A percentile compares a stretch with the other conserved stretches of the same genome.
Evolutionary conservation across 805 yeast genomes (phyloP).

Genomic region (Peterozyma toletana): DNA sequence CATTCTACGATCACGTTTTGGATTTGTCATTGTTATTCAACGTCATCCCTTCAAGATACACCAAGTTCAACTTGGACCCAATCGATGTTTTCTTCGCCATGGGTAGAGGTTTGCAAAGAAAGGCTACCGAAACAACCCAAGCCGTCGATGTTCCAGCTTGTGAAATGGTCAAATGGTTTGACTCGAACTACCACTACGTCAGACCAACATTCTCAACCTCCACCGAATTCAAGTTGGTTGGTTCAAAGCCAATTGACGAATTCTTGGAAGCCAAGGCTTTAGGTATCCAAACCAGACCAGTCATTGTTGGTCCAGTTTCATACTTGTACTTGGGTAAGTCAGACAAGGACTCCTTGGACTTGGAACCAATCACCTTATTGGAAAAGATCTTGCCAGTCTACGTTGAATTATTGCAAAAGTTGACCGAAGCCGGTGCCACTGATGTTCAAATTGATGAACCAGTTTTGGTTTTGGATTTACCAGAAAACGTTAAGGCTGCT

Average conservation of each 20-base stretch:
- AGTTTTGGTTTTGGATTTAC: slow-evolving; percentile 87
- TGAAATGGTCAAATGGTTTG: slow-evolving; percentile 99
- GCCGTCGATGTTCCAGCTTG: slow-evolving; percentile 98
- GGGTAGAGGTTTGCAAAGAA: slow-evolving; percentile 99
- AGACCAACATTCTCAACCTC: slow-evolving; percentile 98
- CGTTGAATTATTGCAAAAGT: slow-evolving; percentile 79
- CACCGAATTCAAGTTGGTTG: slow-evolving; percentile 93
- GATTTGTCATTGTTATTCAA: slow-evolving; percentile 91
- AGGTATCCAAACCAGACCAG: slow-evolving; percentile 97
- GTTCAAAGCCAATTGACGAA: slow-evolving; percentile 95
- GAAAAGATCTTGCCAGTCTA: slow-evolving; percentile 90
- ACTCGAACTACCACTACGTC: slow-evolving; percentile 98
- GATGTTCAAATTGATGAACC: slow-evolving; percentile 98
- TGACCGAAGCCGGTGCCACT: slow-evolving; percentile 91
- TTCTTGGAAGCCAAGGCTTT: slow-evolving; percentile 95
- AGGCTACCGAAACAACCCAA: slow-evolving; percentile 76
- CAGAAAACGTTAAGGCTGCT: slow-evolving; percentile 75
- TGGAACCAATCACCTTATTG: slow-evolving; percentile 86
- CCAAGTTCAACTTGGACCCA: slow-evolving; percentile 82
- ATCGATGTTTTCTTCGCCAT: slow-evolving; percentile 94
- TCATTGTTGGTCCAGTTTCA: slow-evolving; percentile 92
- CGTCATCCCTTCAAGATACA: slow-evolving; percentile 94
- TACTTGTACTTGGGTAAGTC: slow-evolving; percentile 95
- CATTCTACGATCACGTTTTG: slow-evolving; percentile 95
- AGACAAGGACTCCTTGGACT: slow-evolving; percentile 93